A percentile compares a stretch with the other conserved stretches of the same genome.
phyloP scores from a whole-genome alignment of 208 protist species.

The Trypanosomatidae sp. region DNA sequence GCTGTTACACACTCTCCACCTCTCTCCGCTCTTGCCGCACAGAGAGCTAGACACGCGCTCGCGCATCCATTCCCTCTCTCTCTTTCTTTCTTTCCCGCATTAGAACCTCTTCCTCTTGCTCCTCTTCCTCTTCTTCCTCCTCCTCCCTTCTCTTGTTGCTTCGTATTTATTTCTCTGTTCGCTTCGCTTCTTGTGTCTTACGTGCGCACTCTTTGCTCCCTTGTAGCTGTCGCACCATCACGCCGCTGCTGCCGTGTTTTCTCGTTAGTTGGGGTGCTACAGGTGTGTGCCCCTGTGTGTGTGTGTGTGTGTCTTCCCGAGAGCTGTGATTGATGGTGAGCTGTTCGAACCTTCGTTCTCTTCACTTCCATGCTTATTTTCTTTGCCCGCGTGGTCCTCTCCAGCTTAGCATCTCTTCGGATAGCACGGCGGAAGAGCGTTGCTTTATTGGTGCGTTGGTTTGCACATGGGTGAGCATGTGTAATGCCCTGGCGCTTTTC shows the following conservation, averaged over 20 bases:
- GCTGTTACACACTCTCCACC: not conserved
- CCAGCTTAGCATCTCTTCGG: not conserved
- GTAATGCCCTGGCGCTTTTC: not conserved
- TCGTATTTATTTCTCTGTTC: constrained; percentile 7
- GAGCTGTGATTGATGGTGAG: not conserved
- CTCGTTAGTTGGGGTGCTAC: not conserved
- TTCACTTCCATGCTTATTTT: not conserved
- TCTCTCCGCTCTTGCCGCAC: not conserved
- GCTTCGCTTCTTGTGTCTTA: constrained; percentile 12
- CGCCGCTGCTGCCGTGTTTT: not conserved
- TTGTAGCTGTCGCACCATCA: not conserved
- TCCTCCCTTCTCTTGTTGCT: not conserved
- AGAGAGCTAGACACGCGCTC: not conserved
- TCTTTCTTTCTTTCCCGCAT: not conserved
- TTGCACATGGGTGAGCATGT: no score
- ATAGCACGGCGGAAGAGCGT: not conserved
- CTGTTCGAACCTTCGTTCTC: not conserved
- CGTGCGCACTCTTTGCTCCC: not conserved
- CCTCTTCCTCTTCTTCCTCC: not conserved
- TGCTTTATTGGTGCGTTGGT: not conserved
- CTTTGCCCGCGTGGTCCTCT: not conserved
- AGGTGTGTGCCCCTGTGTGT: not conserved
- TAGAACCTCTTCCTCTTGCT: constrained; percentile 8
- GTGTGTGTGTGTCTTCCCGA: not conserved
- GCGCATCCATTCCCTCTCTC: not conserved